Percentiles rank a stretch among this genome's conserved stretches.
phyloP scores from a whole-genome alignment of 1,284 basidiomycete genomes.

The Apiotrichum siamense region DNA sequence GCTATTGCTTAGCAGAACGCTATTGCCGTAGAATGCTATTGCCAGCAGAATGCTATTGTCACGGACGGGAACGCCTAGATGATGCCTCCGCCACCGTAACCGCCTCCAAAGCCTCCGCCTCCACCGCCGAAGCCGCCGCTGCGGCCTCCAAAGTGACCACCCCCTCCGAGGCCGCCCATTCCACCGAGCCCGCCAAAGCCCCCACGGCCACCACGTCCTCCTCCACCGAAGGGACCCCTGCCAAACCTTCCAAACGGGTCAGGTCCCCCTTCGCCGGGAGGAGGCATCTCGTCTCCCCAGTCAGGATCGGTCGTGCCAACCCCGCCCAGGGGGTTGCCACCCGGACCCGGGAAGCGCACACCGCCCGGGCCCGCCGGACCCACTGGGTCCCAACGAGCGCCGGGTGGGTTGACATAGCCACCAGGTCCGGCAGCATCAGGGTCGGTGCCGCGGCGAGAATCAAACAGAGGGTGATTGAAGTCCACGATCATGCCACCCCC shows the following conservation, averaged over 20 bases:
- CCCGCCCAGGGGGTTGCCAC: slow-evolving; percentile 37
- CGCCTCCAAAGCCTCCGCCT: slow-evolving; percentile 17
- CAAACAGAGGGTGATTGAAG: slow-evolving; percentile 53
- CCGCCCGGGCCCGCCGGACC: slow-evolving; percentile 38
- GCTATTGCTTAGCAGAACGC: no score
- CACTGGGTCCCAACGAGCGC: slow-evolving; percentile 53
- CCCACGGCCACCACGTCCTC: slow-evolving; percentile 13
- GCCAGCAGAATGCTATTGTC: no score
- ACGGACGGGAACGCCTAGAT: not conserved
- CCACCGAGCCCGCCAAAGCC: slow-evolving; percentile 18
- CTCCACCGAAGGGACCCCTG: slow-evolving; percentile 2
- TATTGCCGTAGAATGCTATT: no score
- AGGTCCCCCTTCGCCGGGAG: slow-evolving; percentile 44
- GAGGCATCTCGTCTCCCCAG: slow-evolving; percentile 44
- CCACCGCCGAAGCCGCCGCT: slow-evolving; percentile 14
- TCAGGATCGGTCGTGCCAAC: slow-evolving; percentile 37
- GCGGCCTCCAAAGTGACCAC: not conserved
- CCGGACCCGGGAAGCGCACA: slow-evolving; percentile 19
- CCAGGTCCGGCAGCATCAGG: slow-evolving; percentile 31
- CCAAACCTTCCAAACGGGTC: slow-evolving; percentile 26
- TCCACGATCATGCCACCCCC: slow-evolving; percentile 53
- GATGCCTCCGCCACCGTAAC: slow-evolving; percentile 20
- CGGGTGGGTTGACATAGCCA: slow-evolving; percentile 46
- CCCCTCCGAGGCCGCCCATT: slow-evolving; percentile 8
- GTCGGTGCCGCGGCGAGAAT: slow-evolving; percentile 21